Percentiles rank a stretch among this genome's conserved stretches.
Conservation (phyloP, 2,329 filamentous ascomycete genomes). For the Cucurbitaria berberidis region DNA sequence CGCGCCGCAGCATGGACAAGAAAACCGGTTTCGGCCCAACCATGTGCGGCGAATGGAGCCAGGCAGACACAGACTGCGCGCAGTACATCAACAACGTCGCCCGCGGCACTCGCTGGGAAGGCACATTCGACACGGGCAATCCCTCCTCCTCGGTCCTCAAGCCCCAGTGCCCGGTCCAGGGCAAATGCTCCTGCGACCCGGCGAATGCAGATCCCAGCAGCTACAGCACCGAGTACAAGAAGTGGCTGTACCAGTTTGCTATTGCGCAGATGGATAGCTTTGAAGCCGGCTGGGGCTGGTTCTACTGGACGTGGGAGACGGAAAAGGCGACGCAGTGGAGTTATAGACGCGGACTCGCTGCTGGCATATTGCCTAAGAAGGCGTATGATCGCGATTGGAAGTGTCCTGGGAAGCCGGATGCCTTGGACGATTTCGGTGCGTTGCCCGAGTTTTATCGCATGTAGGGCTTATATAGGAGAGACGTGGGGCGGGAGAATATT, state of each 20-base stretch:
- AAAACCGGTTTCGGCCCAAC: conserved; percentile 87
- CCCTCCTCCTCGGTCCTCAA: conserved; percentile 66
- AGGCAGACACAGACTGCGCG: conserved; percentile 96
- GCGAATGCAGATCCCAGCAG: conserved; percentile 75
- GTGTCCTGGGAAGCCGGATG: conserved; percentile 43
- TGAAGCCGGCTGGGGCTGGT: conserved; percentile 94
- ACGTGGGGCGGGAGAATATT: neutral
- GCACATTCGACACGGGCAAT: conserved; percentile 76
- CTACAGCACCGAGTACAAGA: conserved; percentile 79
- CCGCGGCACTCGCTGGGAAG: conserved; percentile 88
- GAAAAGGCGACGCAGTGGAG: conserved; percentile 90
- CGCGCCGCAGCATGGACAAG: conserved; percentile 72
- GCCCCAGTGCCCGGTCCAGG: conserved; percentile 73
- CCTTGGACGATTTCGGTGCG: conserved; percentile 51
- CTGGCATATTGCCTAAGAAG: conserved; percentile 74
- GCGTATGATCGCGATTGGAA: conserved; percentile 52
- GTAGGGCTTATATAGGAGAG: neutral
- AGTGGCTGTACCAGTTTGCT: conserved; percentile 86
- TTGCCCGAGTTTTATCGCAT: conserved; percentile 53
- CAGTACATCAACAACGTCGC: conserved; percentile 86
- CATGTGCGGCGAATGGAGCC: conserved; percentile 95
- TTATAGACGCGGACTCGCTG: conserved; percentile 78
- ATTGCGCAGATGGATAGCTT: conserved; percentile 96
- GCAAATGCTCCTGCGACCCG: conserved; percentile 72
- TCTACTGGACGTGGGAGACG: conserved; percentile 99